Percentiles rank a stretch among this genome's conserved stretches.
These are phyloP conservation scores for Lindgomyces ingoldianus DNA, from an alignment of 495 filamentous ascomycete genomes.

Conservation along the genomic window DNA sequence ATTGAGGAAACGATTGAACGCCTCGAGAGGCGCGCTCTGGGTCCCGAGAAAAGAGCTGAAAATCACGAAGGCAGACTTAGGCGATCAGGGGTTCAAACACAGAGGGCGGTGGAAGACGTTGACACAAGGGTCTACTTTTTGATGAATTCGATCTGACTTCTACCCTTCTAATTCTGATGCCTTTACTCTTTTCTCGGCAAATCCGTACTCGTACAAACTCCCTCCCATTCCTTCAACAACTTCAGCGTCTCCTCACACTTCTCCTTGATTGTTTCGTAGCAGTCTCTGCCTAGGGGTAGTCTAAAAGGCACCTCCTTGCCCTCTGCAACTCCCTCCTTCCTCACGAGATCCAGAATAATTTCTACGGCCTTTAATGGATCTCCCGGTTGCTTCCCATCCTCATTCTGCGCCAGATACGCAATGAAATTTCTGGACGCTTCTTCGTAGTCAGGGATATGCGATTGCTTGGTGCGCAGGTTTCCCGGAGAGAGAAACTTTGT, in stretches of 20 bases:
- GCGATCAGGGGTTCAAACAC: background rate
- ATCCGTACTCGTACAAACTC: conserved; percentile 29
- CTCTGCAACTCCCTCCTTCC: conserved; percentile 40
- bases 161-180: no score
- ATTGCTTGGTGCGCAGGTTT: background rate
- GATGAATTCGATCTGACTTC: no score
- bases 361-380: conserved; percentile 44
- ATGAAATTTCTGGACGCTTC: background rate
- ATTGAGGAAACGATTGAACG: conserved; percentile 35
- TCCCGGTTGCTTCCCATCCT: conserved; percentile 42
- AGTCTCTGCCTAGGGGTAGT: conserved; percentile 46
- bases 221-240: conserved; percentile 42
- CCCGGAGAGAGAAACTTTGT: conserved; percentile 19
- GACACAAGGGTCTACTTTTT: conserved; percentile 26
- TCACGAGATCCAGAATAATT: conserved; percentile 47
- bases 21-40: conserved; percentile 9
- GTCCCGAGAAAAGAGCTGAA: conserved; percentile 22
- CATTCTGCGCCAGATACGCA: background rate
- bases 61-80: conserved; percentile 9
- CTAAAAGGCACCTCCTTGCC: conserved; percentile 39
- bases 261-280: conserved; percentile 38
- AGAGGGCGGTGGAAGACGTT: conserved; percentile 2
- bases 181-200: background rate
- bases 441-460: conserved; percentile 1
- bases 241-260: conserved; percentile 42